Evolutionary conservation across 192 early-diverging fungal species (phyloP).

Genomic region (Umbelopsis vinacea): DNA sequence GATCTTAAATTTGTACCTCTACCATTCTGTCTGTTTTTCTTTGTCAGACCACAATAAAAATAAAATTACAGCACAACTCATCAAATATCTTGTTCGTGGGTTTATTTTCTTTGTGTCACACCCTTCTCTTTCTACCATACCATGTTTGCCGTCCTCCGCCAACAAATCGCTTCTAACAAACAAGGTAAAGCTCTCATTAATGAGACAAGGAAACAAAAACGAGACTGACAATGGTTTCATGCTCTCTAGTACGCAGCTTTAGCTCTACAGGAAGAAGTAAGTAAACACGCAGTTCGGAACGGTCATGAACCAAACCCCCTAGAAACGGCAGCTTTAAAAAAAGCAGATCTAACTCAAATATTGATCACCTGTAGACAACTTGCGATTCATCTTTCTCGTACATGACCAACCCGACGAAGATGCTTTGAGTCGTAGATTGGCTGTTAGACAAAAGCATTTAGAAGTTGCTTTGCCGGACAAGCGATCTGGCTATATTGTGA

Average conservation of each 20-base stretch:
- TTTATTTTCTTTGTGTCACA: too few relatives aligned
- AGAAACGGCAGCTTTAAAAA: not conserved
- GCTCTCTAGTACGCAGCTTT: not conserved
- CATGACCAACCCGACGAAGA: conserved; percentile 55
- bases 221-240: not conserved
- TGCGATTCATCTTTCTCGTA: conserved; percentile 52
- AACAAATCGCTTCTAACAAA: not conserved
- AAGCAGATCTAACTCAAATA: not conserved
- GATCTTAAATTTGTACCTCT: conserved; percentile 63
- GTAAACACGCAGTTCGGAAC: not conserved
- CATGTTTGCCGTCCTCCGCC: not conserved
- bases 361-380: not conserved
- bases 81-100: too few relatives aligned
- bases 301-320: not conserved
- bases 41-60: not conserved
- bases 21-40: conserved; percentile 10
- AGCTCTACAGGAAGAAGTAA: not conserved
- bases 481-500: conserved; percentile 39
- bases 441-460: conserved; percentile 50
- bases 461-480: conserved; percentile 34
- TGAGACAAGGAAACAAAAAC: too few relatives aligned
- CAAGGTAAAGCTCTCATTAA: not conserved
- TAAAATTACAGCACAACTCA: not conserved
- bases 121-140: not conserved
- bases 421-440: conserved; percentile 45